These are phyloP conservation scores for Monosporascus ibericus DNA, from an alignment of 2,329 filamentous ascomycete species.

Conservation along the genomic window DNA sequence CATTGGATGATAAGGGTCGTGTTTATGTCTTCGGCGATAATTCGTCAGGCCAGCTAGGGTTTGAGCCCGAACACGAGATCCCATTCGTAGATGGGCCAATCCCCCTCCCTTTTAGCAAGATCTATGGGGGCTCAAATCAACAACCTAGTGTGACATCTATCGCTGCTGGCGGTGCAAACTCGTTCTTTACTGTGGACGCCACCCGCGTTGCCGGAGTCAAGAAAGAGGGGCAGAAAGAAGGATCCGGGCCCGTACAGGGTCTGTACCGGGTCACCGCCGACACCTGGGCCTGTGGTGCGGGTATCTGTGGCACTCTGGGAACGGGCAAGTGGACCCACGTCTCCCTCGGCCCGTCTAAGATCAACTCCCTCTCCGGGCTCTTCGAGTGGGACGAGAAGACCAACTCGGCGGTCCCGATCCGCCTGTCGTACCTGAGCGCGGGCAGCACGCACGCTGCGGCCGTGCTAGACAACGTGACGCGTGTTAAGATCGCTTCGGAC, in stretches of 20 bases:
- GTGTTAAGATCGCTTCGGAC: slow-evolving; percentile 46
- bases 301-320: slow-evolving; percentile 76
- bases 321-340: slow-evolving; percentile 87
- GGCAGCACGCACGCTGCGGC: slow-evolving; percentile 78
- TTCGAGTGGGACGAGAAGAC: slow-evolving; percentile 78
- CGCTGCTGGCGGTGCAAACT: slow-evolving; percentile 79
- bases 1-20: slow-evolving; percentile 67
- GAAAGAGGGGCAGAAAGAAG: slow-evolving; percentile 23
- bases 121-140: slow-evolving; percentile 64
- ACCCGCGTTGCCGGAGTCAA: slow-evolving; percentile 41
- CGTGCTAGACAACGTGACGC: slow-evolving; percentile 74
- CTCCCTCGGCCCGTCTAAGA: slow-evolving; percentile 68
- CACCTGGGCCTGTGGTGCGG: slow-evolving; percentile 80
- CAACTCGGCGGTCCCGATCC: slow-evolving; percentile 68
- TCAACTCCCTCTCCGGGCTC: slow-evolving; percentile 76
- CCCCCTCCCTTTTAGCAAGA: slow-evolving; percentile 60
- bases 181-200: slow-evolving; percentile 81
- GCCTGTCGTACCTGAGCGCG: slow-evolving; percentile 64
- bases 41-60: slow-evolving; percentile 82
- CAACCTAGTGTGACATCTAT: slow-evolving; percentile 66
- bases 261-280: slow-evolving; percentile 61
- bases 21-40: slow-evolving; percentile 92
- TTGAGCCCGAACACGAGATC: slow-evolving; percentile 59
- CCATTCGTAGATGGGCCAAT: slow-evolving; percentile 63
- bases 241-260: slow-evolving; percentile 31